Conservation (phyloP, 495 filamentous ascomycete genomes). For the Daldinia grandis region DNA sequence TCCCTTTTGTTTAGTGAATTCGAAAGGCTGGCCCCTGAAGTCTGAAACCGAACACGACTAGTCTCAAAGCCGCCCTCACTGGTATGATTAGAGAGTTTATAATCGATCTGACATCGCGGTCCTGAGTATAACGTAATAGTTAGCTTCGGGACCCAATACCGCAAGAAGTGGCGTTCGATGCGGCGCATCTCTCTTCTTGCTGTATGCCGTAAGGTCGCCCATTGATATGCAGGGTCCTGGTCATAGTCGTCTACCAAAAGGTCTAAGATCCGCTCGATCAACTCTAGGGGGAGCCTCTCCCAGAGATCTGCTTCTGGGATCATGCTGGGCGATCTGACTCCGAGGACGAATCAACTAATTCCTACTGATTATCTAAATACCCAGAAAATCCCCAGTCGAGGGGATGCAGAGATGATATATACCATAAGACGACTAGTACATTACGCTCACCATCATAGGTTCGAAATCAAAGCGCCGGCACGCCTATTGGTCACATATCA, state of each 20-base stretch:
- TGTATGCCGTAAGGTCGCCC: slow-evolving; percentile 31
- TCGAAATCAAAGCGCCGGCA: background rate
- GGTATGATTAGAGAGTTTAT: slow-evolving; percentile 6
- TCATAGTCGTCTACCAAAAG: slow-evolving; percentile 30
- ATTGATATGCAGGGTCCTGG: slow-evolving; percentile 40
- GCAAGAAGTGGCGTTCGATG: slow-evolving; percentile 33
- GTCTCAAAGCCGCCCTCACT: background rate
- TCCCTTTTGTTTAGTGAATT: slow-evolving; percentile 22
- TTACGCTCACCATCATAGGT: slow-evolving; percentile 13
- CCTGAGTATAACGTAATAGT: slow-evolving; percentile 37
- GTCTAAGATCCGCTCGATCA: slow-evolving; percentile 38
- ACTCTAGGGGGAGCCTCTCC: slow-evolving; percentile 30
- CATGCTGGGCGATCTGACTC: slow-evolving; percentile 20
- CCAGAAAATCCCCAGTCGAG: background rate
- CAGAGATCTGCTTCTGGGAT: slow-evolving; percentile 27
- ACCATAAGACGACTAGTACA: background rate
- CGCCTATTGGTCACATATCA: slow-evolving; percentile 20
- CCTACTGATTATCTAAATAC: slow-evolving; percentile 8
- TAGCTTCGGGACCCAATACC: slow-evolving; percentile 30
- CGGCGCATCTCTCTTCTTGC: slow-evolving; percentile 27
- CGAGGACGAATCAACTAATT: slow-evolving; percentile 10
- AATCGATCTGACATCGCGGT: slow-evolving; percentile 37
- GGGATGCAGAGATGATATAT: slow-evolving; percentile 26
- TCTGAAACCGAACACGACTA: slow-evolving; percentile 24
- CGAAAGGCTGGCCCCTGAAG: slow-evolving; percentile 4